phyloP scores from a whole-genome alignment of 1,284 basidiomycete species.

The Rhizopogon hawkerae region DNA sequence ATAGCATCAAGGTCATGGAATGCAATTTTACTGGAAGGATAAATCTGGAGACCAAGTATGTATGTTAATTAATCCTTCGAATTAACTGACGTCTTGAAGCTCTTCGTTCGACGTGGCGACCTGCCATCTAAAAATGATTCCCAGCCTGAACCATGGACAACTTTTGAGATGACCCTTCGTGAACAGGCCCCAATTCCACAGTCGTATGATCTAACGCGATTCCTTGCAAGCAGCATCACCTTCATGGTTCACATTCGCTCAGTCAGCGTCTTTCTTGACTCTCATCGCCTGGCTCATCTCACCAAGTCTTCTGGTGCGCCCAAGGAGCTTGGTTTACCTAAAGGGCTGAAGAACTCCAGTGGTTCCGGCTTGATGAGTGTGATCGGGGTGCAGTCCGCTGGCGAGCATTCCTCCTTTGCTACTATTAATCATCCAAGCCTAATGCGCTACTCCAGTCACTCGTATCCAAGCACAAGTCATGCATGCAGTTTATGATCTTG shows the following conservation, averaged over 20 bases:
- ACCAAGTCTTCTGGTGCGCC: slow-evolving; percentile 61
- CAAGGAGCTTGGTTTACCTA: slow-evolving; percentile 45
- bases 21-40: slow-evolving; percentile 97
- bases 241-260: slow-evolving; percentile 83
- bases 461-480: slow-evolving; percentile 79
- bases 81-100: slow-evolving; percentile 28
- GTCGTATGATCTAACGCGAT: slow-evolving; percentile 81
- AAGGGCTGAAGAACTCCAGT: slow-evolving; percentile 37
- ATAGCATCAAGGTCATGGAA: slow-evolving; percentile 60
- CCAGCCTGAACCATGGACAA: slow-evolving; percentile 61
- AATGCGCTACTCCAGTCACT: slow-evolving; percentile 40
- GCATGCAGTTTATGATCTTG: slow-evolving; percentile 71
- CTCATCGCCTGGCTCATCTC: slow-evolving; percentile 67
- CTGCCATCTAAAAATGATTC: slow-evolving; percentile 38
- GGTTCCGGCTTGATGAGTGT: slow-evolving; percentile 48
- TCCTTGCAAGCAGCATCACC: slow-evolving; percentile 87
- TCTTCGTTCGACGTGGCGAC: slow-evolving; percentile 71
- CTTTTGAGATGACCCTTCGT: slow-evolving; percentile 85
- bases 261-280: slow-evolving; percentile 76
- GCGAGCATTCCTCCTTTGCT: background rate
- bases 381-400: background rate
- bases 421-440: background rate
- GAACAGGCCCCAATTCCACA: slow-evolving; percentile 78
- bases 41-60: slow-evolving; percentile 67
- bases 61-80: slow-evolving; percentile 5